A percentile compares a stretch with the other conserved stretches of the same genome.
Evolutionary conservation across 2,329 filamentous ascomycete species (phyloP).

Genomic region (Trichophaea hybrida): DNA sequence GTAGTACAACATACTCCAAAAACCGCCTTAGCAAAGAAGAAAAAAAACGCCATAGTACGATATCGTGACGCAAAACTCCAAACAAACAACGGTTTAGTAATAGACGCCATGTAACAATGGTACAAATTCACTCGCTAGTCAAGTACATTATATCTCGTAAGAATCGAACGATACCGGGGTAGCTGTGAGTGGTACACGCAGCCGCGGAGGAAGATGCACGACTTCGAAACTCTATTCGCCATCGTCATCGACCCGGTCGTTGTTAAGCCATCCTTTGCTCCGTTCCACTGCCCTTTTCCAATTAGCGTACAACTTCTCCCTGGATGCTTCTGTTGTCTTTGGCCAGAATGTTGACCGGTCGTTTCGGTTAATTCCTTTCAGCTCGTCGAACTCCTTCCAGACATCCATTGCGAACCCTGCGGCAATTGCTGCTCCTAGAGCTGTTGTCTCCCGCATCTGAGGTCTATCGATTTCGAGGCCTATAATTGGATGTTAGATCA

Average conservation of each 20-base stretch:
- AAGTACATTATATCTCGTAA: too few relatives aligned
- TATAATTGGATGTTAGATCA: background rate
- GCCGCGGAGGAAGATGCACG: background rate
- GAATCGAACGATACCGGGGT: too few relatives aligned
- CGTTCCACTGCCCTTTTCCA: conserved; percentile 70
- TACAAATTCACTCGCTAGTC: too few relatives aligned
- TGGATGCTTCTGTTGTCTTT: conserved; percentile 44
- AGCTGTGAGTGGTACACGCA: too few relatives aligned
- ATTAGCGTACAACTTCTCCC: conserved; percentile 48
- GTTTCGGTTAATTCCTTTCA: conserved; percentile 56
- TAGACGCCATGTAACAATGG: too few relatives aligned
- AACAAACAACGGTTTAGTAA: too few relatives aligned
- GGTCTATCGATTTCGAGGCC: conserved; percentile 70
- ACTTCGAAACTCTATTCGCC: background rate
- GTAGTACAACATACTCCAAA: too few relatives aligned
- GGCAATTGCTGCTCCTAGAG: conserved; percentile 74
- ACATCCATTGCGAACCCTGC: conserved; percentile 71
- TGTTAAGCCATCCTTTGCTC: conserved; percentile 55
- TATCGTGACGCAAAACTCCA: too few relatives aligned
- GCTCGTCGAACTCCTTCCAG: conserved; percentile 60
- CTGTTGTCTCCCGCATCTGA: conserved; percentile 79
- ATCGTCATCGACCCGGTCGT: conserved; percentile 17
- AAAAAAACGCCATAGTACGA: too few relatives aligned
- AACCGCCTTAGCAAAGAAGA: too few relatives aligned
- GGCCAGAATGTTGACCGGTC: conserved; percentile 59